phyloP scores from a whole-genome alignment of 1,139 yeast genomes.

The Pneumocystis canis region DNA sequence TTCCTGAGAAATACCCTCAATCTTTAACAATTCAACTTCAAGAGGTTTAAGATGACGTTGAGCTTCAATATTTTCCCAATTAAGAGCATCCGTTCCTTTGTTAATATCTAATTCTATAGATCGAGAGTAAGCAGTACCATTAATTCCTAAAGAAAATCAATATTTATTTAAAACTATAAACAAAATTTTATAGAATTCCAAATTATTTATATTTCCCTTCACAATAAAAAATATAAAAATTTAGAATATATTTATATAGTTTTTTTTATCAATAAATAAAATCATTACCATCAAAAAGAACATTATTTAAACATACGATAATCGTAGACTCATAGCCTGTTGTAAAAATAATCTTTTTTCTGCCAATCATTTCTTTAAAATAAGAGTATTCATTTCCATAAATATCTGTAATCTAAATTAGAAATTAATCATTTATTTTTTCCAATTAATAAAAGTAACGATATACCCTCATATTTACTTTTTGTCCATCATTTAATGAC shows the following conservation, averaged over 20 bases:
- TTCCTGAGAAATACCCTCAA: conserved; percentile 74
- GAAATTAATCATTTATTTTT: not conserved
- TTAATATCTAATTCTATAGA: conserved; percentile 82
- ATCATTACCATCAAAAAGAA: conserved; percentile 25
- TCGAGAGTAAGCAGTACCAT: conserved; percentile 18
- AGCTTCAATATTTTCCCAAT: conserved; percentile 91
- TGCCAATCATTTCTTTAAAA: conserved; percentile 37
- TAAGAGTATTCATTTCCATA: conserved; percentile 32
- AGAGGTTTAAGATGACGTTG: conserved; percentile 84
- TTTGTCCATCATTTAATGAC: not conserved
- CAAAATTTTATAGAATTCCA: not conserved
- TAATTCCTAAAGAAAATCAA: conserved; percentile 2
- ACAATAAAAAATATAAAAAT: not conserved
- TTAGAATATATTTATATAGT: not conserved
- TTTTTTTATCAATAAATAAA: not conserved
- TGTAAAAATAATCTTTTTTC: conserved; percentile 53
- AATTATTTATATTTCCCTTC: not conserved
- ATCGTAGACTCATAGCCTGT: conserved; percentile 71
- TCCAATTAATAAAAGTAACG: not conserved
- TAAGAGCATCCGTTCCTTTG: conserved; percentile 92
- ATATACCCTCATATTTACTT: not conserved
- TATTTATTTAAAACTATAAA: not conserved
- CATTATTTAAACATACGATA: conserved; percentile 80
- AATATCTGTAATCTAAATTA: conserved; percentile 35
- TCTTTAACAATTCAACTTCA: conserved; percentile 71